Evolutionary conservation across 1,139 yeast genomes (phyloP), one percentile per base, ranked within the genome.

Genomic region (Kluyveromyces sp.): DNA sequence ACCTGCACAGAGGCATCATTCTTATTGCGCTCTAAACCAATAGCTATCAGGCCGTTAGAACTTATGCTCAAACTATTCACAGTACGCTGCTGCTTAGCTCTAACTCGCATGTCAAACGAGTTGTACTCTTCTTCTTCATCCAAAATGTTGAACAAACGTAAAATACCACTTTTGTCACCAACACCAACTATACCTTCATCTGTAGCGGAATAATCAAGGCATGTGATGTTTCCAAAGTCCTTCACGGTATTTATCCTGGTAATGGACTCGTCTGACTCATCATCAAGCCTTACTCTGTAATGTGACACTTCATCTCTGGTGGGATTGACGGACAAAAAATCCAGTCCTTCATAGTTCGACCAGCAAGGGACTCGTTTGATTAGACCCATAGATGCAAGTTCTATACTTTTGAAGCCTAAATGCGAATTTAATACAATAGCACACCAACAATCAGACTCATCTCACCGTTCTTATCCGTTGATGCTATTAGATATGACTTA

Each of bases 21-120:
- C 44, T 92, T 71, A 7, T 84, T 82, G 53, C 86, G 79, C 51
- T 88, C 96, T 49, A 82, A 73, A 0, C 95, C 95, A 22, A 82
- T 78, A 0, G 88, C 96, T 4, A 88, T 66, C 35, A 83, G 62
- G 1, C 83, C 84, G 34, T 71, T 69, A 20, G 72, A 68, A 58
- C 78, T 84, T 64, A 88, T 83, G 2, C 89, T 74, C 2, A 88
- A 61, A 1, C 89, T 65, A 56, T 85, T 87, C 54, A 94, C 83
- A 1, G 92, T 81, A 43, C 95, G 70, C 33, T 77, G 71, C 48
- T 82, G 89, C 46, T 79, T 77, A 0, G 89, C 83, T 39, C 76
- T 67, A 26, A 85, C 70, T 20, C 50, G 49, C 32, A 54, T 45
- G 34, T 53, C 55, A 36, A 49, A 44, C 18, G 48, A 40, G 16